phyloP scores from a whole-genome alignment of 2,329 filamentous ascomycete genomes.

The Pseudopyrenochaeta lycopersici region DNA sequence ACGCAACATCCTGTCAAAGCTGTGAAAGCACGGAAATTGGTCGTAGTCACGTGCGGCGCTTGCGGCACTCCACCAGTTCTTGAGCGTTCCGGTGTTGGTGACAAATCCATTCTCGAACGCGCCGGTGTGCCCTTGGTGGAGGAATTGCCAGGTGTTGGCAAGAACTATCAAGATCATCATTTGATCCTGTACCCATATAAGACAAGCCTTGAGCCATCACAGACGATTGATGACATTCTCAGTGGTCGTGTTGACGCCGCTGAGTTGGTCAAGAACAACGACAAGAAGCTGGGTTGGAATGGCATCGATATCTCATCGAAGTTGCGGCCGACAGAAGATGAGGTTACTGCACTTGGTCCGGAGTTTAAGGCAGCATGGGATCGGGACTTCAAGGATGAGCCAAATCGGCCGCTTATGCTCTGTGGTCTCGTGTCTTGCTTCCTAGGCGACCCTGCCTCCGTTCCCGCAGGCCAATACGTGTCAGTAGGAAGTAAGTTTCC shows the following conservation, averaged over 20 bases:
- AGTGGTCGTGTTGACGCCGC: slow-evolving; percentile 58
- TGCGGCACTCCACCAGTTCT: slow-evolving; percentile 65
- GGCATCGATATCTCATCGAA: slow-evolving; percentile 65
- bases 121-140: slow-evolving; percentile 63
- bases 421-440: slow-evolving; percentile 46
- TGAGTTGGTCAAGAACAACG: slow-evolving; percentile 57
- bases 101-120: slow-evolving; percentile 57
- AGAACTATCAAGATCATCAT: slow-evolving; percentile 71
- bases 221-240: slow-evolving; percentile 65
- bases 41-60: slow-evolving; percentile 62
- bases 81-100: slow-evolving; percentile 70
- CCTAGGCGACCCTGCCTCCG: slow-evolving; percentile 37
- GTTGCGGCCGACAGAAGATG: slow-evolving; percentile 62
- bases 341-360: slow-evolving; percentile 62
- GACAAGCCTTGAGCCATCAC: slow-evolving; percentile 53
- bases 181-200: slow-evolving; percentile 64
- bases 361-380: slow-evolving; percentile 65
- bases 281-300: slow-evolving; percentile 67
- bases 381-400: slow-evolving; percentile 59
- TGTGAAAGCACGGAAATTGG: slow-evolving; percentile 64
- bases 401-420: slow-evolving; percentile 61
- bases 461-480: slow-evolving; percentile 60
- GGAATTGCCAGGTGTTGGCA: slow-evolving; percentile 69
- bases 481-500: slow-evolving; percentile 49
- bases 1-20: slow-evolving; percentile 46